A percentile compares a stretch with the other conserved stretches of the same genome.
Evolutionary conservation across 108 stramenopile species (phyloP).

Genomic region (Pseudonitzschia multiseries): DNA sequence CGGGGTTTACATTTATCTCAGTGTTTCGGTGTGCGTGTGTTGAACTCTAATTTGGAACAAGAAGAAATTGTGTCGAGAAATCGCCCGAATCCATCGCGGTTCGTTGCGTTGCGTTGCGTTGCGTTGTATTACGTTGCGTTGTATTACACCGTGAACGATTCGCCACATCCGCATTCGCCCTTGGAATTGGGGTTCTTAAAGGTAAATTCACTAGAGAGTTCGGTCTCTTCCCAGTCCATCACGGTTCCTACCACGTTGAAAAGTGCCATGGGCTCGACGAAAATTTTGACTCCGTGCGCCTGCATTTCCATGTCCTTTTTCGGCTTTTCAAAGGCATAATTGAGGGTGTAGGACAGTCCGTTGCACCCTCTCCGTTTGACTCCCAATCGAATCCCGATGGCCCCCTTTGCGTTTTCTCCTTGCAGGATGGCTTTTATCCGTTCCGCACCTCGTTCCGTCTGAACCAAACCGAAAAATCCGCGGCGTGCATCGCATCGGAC

Average conservation of each 20-base stretch:
- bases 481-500: too few species aligned
- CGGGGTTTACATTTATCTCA: too few species aligned
- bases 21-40: too few species aligned
- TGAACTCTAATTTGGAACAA: too few species aligned
- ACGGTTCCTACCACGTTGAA: constrained; percentile 96
- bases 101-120: too few species aligned
- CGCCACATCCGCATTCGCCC: constrained; percentile 99
- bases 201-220: constrained; percentile 96
- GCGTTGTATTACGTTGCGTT: neutral
- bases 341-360: constrained; percentile 96
- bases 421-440: constrained; percentile 57
- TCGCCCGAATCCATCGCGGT: neutral
- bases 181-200: constrained; percentile 99
- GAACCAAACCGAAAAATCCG: neutral
- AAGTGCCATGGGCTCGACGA: constrained; percentile 98
- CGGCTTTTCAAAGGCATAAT: constrained; percentile 86
- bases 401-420: constrained; percentile 47
- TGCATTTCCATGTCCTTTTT: constrained; percentile 62
- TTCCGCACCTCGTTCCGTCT: constrained; percentile 62
- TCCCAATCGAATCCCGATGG: constrained; percentile 93
- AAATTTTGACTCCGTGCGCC: constrained; percentile 82
- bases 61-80: too few species aligned
- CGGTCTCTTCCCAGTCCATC: constrained; percentile 98
- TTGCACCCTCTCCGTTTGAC: constrained; percentile 97
- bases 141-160: constrained; percentile 93